Percentiles rank a stretch among this genome's conserved stretches.
Evolutionary conservation across 2,329 filamentous ascomycete species (phyloP).

Genomic region (Blastomyces gilchristii): DNA sequence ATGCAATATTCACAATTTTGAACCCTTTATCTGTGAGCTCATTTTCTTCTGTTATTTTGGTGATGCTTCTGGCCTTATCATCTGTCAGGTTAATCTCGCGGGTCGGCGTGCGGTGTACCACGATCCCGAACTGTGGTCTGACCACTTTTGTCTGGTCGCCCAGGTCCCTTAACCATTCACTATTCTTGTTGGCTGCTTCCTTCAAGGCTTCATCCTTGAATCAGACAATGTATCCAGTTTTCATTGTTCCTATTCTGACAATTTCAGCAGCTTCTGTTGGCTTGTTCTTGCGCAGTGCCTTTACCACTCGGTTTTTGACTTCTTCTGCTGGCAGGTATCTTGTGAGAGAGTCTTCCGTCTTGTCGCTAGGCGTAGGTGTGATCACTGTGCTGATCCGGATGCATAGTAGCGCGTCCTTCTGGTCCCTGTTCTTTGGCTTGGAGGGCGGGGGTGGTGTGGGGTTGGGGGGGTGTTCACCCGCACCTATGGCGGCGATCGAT

Average conservation of each 20-base stretch:
- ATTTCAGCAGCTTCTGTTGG: constrained; percentile 10
- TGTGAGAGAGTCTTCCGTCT: no score
- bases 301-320: no score
- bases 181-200: constrained; percentile 17
- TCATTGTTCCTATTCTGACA: constrained; percentile 15
- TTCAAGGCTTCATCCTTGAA: constrained; percentile 18
- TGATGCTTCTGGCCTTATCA: constrained; percentile 13
- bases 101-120: constrained; percentile 13
- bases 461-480: not conserved
- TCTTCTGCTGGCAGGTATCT: no score
- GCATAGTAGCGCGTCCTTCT: no score
- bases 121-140: constrained; percentile 14
- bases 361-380: no score
- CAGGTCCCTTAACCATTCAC: constrained; percentile 18
- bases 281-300: no score
- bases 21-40: constrained; percentile 14
- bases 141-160: constrained; percentile 15
- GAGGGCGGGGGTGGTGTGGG: no score
- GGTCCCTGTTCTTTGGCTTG: no score
- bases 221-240: constrained; percentile 19
- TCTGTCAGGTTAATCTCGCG: constrained; percentile 12
- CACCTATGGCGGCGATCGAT: not conserved
- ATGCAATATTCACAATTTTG: constrained; percentile 20
- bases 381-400: no score
- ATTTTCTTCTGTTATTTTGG: constrained; percentile 16